phyloP scores from a whole-genome alignment of 768 basidiomycete genomes.

The Boletus rufocinnamomeus region DNA sequence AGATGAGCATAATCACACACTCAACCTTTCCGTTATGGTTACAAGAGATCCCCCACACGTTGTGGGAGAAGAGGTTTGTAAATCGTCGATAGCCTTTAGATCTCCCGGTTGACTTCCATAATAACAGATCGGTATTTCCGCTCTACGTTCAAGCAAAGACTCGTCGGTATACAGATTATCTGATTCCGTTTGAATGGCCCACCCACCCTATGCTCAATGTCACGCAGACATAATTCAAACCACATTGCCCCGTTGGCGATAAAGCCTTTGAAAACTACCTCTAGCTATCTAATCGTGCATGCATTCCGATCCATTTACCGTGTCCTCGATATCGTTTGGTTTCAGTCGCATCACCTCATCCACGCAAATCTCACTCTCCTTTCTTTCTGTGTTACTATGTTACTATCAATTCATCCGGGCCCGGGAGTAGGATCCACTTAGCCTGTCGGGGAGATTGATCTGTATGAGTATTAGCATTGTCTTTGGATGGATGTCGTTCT shows the following conservation, averaged over 20 bases:
- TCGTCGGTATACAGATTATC: slow-evolving; percentile 6
- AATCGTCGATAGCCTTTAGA: background rate
- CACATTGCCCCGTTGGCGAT: slow-evolving; percentile 16
- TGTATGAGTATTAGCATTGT: slow-evolving; percentile 13
- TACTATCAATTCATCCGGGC: background rate
- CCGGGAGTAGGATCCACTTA: background rate
- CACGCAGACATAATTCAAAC: slow-evolving; percentile 1
- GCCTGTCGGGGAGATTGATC: background rate
- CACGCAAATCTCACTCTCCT: background rate
- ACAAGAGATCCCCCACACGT: background rate
- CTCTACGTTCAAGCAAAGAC: background rate
- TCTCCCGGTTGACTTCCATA: background rate
- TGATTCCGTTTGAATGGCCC: background rate
- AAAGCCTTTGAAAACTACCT: background rate
- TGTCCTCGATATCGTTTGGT: slow-evolving; percentile 2
- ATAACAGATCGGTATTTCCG: slow-evolving; percentile 1
- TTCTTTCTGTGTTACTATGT: background rate
- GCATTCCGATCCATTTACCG: background rate
- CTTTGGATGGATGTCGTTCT: background rate
- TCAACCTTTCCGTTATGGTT: background rate
- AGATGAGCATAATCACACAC: background rate
- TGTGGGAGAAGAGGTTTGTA: slow-evolving; percentile 16
- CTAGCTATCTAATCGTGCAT: background rate
- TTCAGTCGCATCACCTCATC: slow-evolving; percentile 3
- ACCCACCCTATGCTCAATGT: background rate